phyloP scores from a whole-genome alignment of 1,139 yeast species.

The Hyphopichia khmerensis region DNA sequence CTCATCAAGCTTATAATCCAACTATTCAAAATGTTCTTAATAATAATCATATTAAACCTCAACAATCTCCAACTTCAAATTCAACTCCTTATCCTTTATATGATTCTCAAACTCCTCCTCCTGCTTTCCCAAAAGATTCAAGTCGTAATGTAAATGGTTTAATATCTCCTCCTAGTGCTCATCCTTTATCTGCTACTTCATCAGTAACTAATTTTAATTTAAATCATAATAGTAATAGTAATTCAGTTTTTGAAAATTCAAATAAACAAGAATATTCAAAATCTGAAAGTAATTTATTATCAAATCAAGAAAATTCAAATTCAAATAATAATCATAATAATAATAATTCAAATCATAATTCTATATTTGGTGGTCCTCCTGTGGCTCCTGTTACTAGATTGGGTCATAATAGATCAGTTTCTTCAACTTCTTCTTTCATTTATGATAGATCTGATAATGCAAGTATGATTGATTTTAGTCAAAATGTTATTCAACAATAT shows the following conservation, averaged over 20 bases:
- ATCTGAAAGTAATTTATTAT: constrained; percentile 26
- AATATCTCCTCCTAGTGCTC: constrained; percentile 23
- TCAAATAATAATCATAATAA: no score
- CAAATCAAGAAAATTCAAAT: neutral
- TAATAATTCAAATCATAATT: neutral
- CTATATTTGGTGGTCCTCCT: constrained; percentile 14
- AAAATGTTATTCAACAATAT: constrained; percentile 46
- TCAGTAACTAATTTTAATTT: constrained; percentile 37
- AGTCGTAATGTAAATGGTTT: neutral
- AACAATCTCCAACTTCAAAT: neutral
- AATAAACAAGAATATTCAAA: constrained; percentile 16
- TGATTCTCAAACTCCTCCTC: constrained; percentile 21
- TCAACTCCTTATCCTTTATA: constrained; percentile 10
- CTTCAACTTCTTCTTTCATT: constrained; percentile 39
- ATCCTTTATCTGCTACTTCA: constrained; percentile 36
- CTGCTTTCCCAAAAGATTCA: constrained; percentile 10
- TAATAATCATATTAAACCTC: constrained; percentile 1
- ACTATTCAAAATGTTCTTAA: neutral
- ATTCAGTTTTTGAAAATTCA: neutral
- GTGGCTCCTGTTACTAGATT: constrained; percentile 11
- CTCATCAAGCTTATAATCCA: neutral
- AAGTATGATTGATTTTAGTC: constrained; percentile 41
- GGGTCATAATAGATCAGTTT: constrained; percentile 39
- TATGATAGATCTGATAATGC: constrained; percentile 36
- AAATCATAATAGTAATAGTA: constrained; percentile 1